These are phyloP conservation scores for Erysimum cheiri DNA, from an alignment of 441 rosid species.

Conservation along the genomic window DNA sequence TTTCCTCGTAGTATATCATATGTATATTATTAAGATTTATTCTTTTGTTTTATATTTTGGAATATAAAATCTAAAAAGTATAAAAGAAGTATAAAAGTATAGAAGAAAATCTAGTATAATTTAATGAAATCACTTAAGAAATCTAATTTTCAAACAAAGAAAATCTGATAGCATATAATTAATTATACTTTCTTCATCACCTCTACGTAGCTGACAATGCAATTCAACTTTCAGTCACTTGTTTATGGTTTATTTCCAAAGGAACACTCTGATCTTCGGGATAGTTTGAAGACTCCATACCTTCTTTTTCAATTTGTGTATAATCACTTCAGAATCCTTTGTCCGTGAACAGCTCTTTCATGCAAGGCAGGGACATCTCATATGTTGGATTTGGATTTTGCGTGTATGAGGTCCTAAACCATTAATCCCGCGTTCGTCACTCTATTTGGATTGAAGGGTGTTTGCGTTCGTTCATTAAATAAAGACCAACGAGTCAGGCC, in stretches of 20 bases:
- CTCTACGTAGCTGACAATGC: not conserved
- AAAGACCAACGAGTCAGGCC: not conserved
- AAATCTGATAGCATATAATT: not conserved
- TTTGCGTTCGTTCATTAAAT: not conserved
- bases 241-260: not conserved
- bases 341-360: not conserved
- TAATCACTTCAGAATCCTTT: not conserved
- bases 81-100: not conserved
- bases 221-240: not conserved
- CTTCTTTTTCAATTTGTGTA: not conserved
- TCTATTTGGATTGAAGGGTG: not conserved
- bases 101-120: not conserved
- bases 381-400: not conserved
- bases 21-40: not conserved
- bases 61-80: not conserved
- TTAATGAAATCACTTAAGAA: conserved; percentile 10
- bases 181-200: not conserved
- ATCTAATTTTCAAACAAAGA: not conserved
- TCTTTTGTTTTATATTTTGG: not conserved
- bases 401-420: not conserved
- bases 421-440: not conserved
- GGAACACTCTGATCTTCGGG: not conserved
- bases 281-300: not conserved
- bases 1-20: not conserved
- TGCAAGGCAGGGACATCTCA: not conserved